Evolutionary conservation across 495 filamentous ascomycete genomes (phyloP), one percentile per base, ranked within the genome.

Genomic region (Pyrenopolyporus hunteri): DNA sequence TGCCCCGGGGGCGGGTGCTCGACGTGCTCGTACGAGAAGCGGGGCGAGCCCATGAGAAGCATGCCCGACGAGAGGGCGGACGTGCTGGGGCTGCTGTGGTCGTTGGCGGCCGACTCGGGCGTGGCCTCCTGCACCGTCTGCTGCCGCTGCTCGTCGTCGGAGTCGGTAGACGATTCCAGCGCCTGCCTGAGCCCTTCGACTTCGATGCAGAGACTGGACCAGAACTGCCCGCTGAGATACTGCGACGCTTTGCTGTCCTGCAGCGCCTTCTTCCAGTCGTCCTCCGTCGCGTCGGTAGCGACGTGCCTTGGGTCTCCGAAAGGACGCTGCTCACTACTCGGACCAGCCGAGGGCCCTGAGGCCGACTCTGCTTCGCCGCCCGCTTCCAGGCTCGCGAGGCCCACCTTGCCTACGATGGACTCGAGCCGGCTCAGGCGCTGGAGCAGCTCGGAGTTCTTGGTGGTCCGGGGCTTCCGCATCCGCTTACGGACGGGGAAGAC

Each of bases 191-290:
- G 62, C 32, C 76, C 75, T 45, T 72, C 73, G 62, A 80, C 89
- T 77, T 94, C 89, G 50, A 86, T 82, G 47, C 85, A 86, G 31
- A 94, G 74, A 64, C 83, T 89, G 11, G 85, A 84, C 90, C 90
- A 94, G 54, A 93, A 88, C 26, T 86, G 84, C 64, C 84, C 88
- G 62, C 88, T 90, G 39, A 94, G 82, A 74, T 94, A 94, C 59
- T 84, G 80, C 1, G 68, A 65, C 9, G 70, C 64, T 13, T 59
- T 64, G 37, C 66, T 66, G 16, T 59, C 42, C 28, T 59, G 63
- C 43, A 65, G 59, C 31, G 48, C 43, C 26, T 61, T 53, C 47
- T 40, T 56, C 44, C 63, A 50, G 19, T 57, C 32, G 6, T 57
- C 39, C 42, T 67, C 42, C 45, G 64, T 43, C 8, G 46, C 35